phyloP scores from a whole-genome alignment of 1,139 yeast species.

The Sugiyamaella castrensis region DNA sequence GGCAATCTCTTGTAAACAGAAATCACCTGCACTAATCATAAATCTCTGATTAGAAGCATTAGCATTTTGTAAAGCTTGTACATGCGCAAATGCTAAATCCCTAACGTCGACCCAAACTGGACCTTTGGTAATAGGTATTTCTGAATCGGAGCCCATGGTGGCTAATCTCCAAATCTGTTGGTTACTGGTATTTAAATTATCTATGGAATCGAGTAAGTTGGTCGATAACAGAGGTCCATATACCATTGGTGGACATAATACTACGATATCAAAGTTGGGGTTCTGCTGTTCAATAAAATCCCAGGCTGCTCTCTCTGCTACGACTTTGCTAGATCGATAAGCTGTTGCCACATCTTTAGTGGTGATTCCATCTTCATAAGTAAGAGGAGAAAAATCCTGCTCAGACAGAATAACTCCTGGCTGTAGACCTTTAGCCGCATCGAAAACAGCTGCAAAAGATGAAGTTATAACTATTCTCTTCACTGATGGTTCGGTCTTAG shows the following conservation, averaged over 20 bases:
- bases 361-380: slow-evolving; percentile 39
- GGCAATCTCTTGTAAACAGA: slow-evolving; percentile 36
- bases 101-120: slow-evolving; percentile 46
- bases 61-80: slow-evolving; percentile 41
- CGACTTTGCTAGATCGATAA: slow-evolving; percentile 40
- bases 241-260: slow-evolving; percentile 48
- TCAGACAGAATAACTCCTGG: slow-evolving; percentile 39
- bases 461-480: slow-evolving; percentile 54
- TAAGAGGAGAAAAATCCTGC: slow-evolving; percentile 44
- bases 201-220: slow-evolving; percentile 28
- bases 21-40: slow-evolving; percentile 40
- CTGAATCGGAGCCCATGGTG: slow-evolving; percentile 10
- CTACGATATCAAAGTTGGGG: slow-evolving; percentile 42
- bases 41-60: slow-evolving; percentile 43
- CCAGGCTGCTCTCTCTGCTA: slow-evolving; percentile 48
- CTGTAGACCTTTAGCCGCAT: slow-evolving; percentile 30
- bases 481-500: slow-evolving; percentile 47
- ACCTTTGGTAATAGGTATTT: slow-evolving; percentile 21
- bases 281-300: slow-evolving; percentile 37
- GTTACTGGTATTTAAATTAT: slow-evolving; percentile 31
- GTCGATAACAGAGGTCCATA: slow-evolving; percentile 44
- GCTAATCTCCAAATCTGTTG: slow-evolving; percentile 25
- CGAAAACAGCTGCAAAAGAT: slow-evolving; percentile 46
- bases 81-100: slow-evolving; percentile 53
- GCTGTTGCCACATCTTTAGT: slow-evolving; percentile 24